These are phyloP conservation scores for Zygosaccharomyces kombuchaensis DNA, from an alignment of 805 yeast genomes.

Conservation along the genomic window DNA sequence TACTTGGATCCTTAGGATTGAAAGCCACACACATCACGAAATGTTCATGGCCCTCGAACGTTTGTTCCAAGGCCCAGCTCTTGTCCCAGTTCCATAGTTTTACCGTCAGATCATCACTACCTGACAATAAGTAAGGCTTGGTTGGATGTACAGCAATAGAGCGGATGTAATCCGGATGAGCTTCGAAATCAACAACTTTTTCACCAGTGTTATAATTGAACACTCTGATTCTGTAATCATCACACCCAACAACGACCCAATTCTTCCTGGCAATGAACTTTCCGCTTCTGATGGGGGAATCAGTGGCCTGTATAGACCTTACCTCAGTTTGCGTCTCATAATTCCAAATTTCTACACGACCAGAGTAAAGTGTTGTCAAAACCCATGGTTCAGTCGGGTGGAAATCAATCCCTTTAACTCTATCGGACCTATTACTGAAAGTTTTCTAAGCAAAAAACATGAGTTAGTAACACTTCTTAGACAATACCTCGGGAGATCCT, in stretches of 20 bases:
- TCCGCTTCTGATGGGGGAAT: constrained; percentile 94
- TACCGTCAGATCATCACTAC: constrained; percentile 87
- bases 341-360: constrained; percentile 83
- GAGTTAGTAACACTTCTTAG: background rate
- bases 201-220: constrained; percentile 95
- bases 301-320: constrained; percentile 90
- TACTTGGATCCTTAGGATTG: constrained; percentile 96
- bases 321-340: constrained; percentile 78
- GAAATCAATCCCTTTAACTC: constrained; percentile 96
- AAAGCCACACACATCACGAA: constrained; percentile 91
- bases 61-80: constrained; percentile 84
- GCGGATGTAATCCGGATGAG: constrained; percentile 96
- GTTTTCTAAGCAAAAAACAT: constrained; percentile 48
- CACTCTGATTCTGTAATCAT: constrained; percentile 90
- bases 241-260: constrained; percentile 95
- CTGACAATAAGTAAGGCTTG: constrained; percentile 82
- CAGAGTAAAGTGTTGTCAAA: constrained; percentile 84
- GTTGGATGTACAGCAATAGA: constrained; percentile 92
- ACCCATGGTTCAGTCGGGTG: constrained; percentile 99
- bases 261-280: constrained; percentile 91
- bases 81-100: constrained; percentile 98
- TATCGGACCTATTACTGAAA: constrained; percentile 86
- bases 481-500: background rate
- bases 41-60: constrained; percentile 93
- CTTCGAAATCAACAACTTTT: constrained; percentile 91